Base-by-base conservation (phyloP, 768 basidiomycete genomes). In the Podaxis pistillaris region DNA sequence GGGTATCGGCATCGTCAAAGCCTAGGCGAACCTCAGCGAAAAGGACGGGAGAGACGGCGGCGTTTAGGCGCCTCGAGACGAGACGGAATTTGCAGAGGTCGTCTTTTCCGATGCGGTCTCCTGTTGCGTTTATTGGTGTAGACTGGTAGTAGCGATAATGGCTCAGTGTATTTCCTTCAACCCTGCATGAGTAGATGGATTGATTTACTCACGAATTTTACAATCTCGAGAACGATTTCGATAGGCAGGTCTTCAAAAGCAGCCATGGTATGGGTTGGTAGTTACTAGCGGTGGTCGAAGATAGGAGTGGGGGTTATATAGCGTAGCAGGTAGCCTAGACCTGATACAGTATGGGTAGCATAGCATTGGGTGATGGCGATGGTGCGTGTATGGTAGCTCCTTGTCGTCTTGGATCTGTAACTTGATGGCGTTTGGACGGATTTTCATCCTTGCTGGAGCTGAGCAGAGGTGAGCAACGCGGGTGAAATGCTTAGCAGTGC, bases 41-140 rank as follows among this genome's bases (percentile, higher is more conserved):
- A 3, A 60, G 59, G 28, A 60, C 28, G 9, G 59, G 59, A 13
- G 24, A 60, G 28, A 54, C 40, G 13, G 51, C 17, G 13, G 12
- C 37, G 5, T 53, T 54, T 15, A 30, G 33, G 11, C 24, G 49
- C 17, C 22, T 51, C 7, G 59, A 53, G 59, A 52, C 59, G 24
- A 60, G 59, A 12, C 50, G 59, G 15, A 60, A 28, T 13, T 60
- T 53, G 26, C 59, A 53, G 17, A 60, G 50, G 24, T 28, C 28
- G 19, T 41, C 59, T 17, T 60, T 52, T 36, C 51, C 51, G 7
- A 30, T 37, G 24, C 58, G 33, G 22, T 52, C 24, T 17, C 59
- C 59, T 22, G 26, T 53, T 8, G 28, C 6, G n/a, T 44, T 54
- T 4, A 40, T 28, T 15, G 40, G 24, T 12, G 50, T 44, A 22